phyloP scores from a whole-genome alignment of 2,329 filamentous ascomycete species.

The Pseudocercospora crystallina region DNA sequence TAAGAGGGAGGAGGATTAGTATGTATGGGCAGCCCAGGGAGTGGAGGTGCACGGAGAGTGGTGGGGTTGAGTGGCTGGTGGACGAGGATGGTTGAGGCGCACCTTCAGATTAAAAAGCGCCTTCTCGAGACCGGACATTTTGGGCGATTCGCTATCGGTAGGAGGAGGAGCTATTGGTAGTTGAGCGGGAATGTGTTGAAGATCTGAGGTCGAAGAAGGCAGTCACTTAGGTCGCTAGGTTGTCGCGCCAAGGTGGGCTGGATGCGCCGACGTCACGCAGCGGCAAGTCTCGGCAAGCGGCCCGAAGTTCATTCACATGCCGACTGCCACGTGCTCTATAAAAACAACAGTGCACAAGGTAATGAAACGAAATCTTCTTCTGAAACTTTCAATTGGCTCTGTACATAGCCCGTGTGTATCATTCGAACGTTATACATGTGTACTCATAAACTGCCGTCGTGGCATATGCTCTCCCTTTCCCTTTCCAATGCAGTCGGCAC shows the following conservation, averaged over 20 bases:
- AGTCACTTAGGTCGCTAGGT: neutral
- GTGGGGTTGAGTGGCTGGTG: no score
- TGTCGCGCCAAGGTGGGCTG: constrained; percentile 10
- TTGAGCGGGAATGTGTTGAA: neutral
- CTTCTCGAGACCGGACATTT: constrained; percentile 62
- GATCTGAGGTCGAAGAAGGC: no score
- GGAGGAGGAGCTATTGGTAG: neutral
- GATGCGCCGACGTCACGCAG: constrained; percentile 2
- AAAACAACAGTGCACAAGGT: neutral
- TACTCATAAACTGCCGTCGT: no score
- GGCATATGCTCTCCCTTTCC: no score
- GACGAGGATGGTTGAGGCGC: no score
- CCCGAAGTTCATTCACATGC: constrained; percentile 9
- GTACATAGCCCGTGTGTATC: constrained; percentile 2
- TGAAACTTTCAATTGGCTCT: neutral
- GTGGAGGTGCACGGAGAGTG: no score
- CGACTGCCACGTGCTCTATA: constrained; percentile 3
- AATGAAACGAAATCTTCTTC: neutral
- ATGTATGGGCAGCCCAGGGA: neutral
- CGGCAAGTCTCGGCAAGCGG: neutral
- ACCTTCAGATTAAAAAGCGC: constrained; percentile 64
- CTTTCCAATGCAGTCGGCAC: no score
- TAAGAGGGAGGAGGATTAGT: neutral
- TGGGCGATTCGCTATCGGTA: constrained; percentile 10
- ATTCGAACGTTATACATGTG: constrained; percentile 1